Conservation (phyloP, 2,329 filamentous ascomycete species). For the Teratosphaeria zuluensis region DNA sequence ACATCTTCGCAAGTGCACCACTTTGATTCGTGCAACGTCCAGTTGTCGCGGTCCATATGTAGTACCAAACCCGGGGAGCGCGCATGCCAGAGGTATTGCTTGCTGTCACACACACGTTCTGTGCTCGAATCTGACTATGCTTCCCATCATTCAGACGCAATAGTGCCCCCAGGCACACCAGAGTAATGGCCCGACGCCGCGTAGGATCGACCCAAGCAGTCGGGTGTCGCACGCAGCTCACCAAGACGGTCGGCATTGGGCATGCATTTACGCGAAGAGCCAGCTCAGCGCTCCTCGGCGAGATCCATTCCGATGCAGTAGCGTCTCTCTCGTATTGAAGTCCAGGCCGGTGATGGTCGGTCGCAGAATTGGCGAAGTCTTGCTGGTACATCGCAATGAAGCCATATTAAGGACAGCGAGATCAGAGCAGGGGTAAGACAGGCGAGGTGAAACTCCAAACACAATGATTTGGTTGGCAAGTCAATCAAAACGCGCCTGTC, state of each 20-base stretch:
- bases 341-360: not conserved
- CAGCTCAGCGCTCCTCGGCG: not conserved
- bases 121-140: not conserved
- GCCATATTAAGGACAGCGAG: not conserved
- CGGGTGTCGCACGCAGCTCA: not conserved
- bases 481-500: not conserved
- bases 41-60: not conserved
- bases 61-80: not conserved
- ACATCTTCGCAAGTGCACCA: not conserved
- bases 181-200: not conserved
- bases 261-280: not conserved
- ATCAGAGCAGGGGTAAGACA: not conserved
- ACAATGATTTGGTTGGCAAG: not conserved
- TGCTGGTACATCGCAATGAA: not conserved
- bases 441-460: not conserved
- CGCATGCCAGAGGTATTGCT: not conserved
- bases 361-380: not conserved
- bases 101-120: not conserved
- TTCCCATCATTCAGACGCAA: not conserved
- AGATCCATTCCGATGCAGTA: not conserved
- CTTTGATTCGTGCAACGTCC: not conserved
- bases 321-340: not conserved
- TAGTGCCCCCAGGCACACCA: not conserved
- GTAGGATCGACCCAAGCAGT: not conserved
- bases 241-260: not conserved